phyloP scores from a whole-genome alignment of 148 eudicot species.

The Chenopodium quinoa region DNA sequence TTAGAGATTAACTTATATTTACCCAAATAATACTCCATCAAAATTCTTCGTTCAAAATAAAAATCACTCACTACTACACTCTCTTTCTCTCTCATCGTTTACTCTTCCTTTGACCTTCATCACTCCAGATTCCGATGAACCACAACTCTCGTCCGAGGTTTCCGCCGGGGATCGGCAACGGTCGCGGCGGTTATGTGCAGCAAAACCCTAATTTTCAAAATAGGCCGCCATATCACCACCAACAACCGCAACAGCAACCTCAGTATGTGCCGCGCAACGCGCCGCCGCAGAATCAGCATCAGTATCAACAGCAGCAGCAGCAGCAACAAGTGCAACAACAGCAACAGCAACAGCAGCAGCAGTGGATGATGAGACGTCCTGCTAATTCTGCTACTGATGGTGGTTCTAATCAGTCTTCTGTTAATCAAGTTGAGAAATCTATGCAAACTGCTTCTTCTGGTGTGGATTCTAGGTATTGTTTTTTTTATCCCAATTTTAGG shows the following conservation, averaged over 20 bases:
- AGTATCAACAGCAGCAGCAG: conserved; percentile 24
- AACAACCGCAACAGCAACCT: conserved; percentile 16
- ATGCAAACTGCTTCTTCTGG: conserved; percentile 8
- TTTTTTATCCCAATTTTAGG: background rate
- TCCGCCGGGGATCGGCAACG: conserved; percentile 74
- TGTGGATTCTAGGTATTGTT: conserved; percentile 27
- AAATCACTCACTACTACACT: no score
- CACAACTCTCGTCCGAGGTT: conserved; percentile 40
- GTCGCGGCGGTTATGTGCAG: conserved; percentile 39
- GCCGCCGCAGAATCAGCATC: conserved; percentile 19
- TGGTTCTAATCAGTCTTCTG: conserved; percentile 3
- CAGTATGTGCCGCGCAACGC: conserved; percentile 44
- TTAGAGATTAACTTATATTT: no score
- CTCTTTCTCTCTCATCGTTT: background rate
- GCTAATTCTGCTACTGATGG: background rate
- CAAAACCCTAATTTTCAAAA: conserved; percentile 55
- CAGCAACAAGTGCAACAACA: conserved; percentile 12
- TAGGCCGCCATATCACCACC: conserved; percentile 36
- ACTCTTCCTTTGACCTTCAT: background rate
- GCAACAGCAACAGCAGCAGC: conserved; percentile 45
- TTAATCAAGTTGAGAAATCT: conserved; percentile 22
- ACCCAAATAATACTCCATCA: background rate
- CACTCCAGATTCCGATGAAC: conserved; percentile 24
- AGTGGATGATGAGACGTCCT: conserved; percentile 42
- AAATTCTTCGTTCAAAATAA: no score